Conservation (phyloP, 768 basidiomycete genomes). For the Trametes elegans region DNA sequence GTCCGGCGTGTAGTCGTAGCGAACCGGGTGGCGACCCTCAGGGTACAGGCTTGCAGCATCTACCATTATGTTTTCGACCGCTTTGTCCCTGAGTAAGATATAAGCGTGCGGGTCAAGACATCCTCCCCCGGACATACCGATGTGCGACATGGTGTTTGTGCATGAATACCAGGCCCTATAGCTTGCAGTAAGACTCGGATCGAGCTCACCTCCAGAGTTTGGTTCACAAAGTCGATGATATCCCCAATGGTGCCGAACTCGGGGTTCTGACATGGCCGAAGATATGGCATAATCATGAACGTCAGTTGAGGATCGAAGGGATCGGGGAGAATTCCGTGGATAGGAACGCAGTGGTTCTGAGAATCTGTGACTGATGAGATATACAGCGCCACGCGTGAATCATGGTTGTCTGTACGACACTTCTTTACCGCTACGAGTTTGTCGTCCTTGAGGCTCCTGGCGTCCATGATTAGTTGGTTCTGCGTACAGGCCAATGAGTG, state of each 20-base stretch:
- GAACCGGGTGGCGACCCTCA: constrained; percentile 24
- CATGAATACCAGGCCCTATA: constrained; percentile 18
- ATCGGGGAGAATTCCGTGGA: constrained; percentile 22
- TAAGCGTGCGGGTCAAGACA: neutral
- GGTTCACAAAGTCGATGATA: constrained; percentile 2
- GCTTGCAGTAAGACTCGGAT: neutral
- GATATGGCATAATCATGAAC: constrained; percentile 20
- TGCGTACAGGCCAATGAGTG: neutral
- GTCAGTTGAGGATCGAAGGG: neutral
- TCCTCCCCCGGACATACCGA: constrained; percentile 3
- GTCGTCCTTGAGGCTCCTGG: constrained; percentile 1
- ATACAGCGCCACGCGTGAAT: constrained; percentile 9
- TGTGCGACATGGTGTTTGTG: constrained; percentile 19
- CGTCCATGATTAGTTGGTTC: constrained; percentile 18
- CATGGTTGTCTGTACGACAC: neutral
- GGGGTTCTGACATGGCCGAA: constrained; percentile 23
- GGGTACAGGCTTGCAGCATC: constrained; percentile 20
- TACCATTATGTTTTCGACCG: constrained; percentile 24
- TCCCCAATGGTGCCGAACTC: constrained; percentile 23
- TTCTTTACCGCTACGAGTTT: constrained; percentile 17
- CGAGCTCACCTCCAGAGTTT: neutral
- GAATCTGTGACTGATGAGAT: constrained; percentile 10
- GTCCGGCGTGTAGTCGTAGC: constrained; percentile 32
- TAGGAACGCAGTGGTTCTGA: constrained; percentile 25
- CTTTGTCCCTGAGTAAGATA: constrained; percentile 9